These are phyloP conservation scores for Rhinocladiella mackenziei DNA, from an alignment of 2,329 filamentous ascomycete genomes.

Conservation along the genomic window DNA sequence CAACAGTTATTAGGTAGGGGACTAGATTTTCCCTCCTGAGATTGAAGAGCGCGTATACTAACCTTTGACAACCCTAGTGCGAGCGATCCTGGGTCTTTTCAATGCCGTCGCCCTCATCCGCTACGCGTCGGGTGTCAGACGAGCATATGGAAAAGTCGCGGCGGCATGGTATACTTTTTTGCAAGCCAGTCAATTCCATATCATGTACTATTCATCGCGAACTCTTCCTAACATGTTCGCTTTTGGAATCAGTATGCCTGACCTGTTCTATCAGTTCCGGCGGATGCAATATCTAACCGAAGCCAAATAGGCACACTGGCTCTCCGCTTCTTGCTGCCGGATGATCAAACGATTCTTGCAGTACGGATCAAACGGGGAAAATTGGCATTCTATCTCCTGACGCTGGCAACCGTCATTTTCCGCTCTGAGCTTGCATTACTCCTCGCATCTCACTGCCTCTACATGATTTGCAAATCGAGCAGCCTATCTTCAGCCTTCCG, in stretches of 20 bases:
- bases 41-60: background rate
- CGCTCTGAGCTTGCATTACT: slow-evolving; percentile 84
- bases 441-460: slow-evolving; percentile 63
- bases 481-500: slow-evolving; percentile 29
- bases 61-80: slow-evolving; percentile 52
- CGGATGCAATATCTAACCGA: slow-evolving; percentile 2
- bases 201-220: slow-evolving; percentile 86
- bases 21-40: background rate
- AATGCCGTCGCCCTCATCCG: slow-evolving; percentile 67
- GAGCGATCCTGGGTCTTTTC: slow-evolving; percentile 70
- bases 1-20: slow-evolving; percentile 53
- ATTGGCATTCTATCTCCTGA: slow-evolving; percentile 68
- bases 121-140: slow-evolving; percentile 61
- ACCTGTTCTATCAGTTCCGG: background rate
- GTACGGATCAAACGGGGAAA: slow-evolving; percentile 50
- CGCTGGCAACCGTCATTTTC: slow-evolving; percentile 77
- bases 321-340: slow-evolving; percentile 49
- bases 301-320: slow-evolving; percentile 37
- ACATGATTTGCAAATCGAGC: slow-evolving; percentile 52
- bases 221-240: slow-evolving; percentile 97
- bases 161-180: slow-evolving; percentile 77
- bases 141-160: slow-evolving; percentile 63
- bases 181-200: slow-evolving; percentile 81
- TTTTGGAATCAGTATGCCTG: slow-evolving; percentile 70
- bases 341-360: slow-evolving; percentile 28